Conservation (phyloP, 1,139 yeast species). For the Pichia sp. region DNA sequence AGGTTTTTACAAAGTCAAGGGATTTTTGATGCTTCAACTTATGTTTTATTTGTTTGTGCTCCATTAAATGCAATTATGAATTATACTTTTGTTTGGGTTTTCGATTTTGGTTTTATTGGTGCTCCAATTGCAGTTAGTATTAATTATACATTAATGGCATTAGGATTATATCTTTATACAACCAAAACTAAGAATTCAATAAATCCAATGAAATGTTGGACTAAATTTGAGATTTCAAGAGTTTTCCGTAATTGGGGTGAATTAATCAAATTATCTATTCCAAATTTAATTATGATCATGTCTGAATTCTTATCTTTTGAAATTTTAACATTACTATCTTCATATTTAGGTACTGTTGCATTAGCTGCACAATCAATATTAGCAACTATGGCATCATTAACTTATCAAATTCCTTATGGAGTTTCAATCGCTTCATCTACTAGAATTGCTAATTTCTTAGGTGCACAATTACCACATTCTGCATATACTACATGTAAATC, state of each 20-base stretch:
- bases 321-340: conserved; percentile 48
- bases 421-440: conserved; percentile 57
- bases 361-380: conserved; percentile 57
- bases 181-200: conserved; percentile 33
- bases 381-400: conserved; percentile 46
- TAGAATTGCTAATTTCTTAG: conserved; percentile 52
- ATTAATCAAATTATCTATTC: conserved; percentile 45
- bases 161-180: conserved; percentile 40
- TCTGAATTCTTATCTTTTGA: conserved; percentile 57
- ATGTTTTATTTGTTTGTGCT: conserved; percentile 45
- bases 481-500: conserved; percentile 44
- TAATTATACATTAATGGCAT: conserved; percentile 51
- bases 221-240: conserved; percentile 34
- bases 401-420: conserved; percentile 50
- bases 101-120: conserved; percentile 44
- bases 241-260: conserved; percentile 44
- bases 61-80: conserved; percentile 51
- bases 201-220: conserved; percentile 40
- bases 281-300: conserved; percentile 54
- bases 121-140: conserved; percentile 56
- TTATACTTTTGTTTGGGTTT: conserved; percentile 38
- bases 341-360: conserved; percentile 48
- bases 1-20: conserved; percentile 51
- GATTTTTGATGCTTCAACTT: conserved; percentile 47
- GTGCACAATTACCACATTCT: conserved; percentile 45